Percentiles rank a stretch among this genome's conserved stretches.
phyloP scores from a whole-genome alignment of 179 eudicot genomes.

The Beta lomatogona region DNA sequence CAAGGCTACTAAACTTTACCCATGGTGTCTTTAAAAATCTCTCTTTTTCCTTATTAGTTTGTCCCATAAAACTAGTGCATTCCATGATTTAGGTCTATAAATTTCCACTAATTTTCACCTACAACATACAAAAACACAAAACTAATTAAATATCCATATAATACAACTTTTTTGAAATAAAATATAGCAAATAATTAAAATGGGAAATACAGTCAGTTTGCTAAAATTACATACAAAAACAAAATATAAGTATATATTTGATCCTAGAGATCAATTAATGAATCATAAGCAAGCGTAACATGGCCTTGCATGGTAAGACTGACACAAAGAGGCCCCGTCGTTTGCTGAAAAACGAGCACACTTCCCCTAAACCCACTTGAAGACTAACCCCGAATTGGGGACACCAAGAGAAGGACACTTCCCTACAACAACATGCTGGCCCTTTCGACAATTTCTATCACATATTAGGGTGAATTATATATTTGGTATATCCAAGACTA shows the following conservation, averaged over 20 bases:
- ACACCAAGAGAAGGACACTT: slow-evolving; percentile 37
- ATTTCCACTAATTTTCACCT: too few relatives aligned
- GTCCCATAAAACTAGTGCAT: too few relatives aligned
- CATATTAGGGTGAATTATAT: too few relatives aligned
- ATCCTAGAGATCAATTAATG: neutral
- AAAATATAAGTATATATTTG: neutral
- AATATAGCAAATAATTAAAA: too few relatives aligned
- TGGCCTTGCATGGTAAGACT: slow-evolving; percentile 35
- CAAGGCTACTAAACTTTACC: too few relatives aligned
- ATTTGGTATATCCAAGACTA: too few relatives aligned
- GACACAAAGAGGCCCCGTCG: slow-evolving; percentile 36
- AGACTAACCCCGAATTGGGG: slow-evolving; percentile 37
- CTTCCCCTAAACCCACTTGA: slow-evolving; percentile 38
- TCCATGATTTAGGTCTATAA: too few relatives aligned
- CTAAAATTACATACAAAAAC: neutral
- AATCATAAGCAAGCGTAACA: slow-evolving; percentile 27
- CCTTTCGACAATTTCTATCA: neutral
- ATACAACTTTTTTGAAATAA: neutral
- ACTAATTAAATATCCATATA: neutral
- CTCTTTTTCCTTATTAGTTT: too few relatives aligned
- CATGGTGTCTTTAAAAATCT: too few relatives aligned
- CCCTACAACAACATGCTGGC: slow-evolving; percentile 22
- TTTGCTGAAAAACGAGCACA: slow-evolving; percentile 30
- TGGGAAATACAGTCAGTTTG: too few relatives aligned
- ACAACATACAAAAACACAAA: too few relatives aligned